Evolutionary conservation across 2,329 filamentous ascomycete species (phyloP), one percentile per base, ranked within the genome.

Genomic region (Paraconiothyrium brasiliense): DNA sequence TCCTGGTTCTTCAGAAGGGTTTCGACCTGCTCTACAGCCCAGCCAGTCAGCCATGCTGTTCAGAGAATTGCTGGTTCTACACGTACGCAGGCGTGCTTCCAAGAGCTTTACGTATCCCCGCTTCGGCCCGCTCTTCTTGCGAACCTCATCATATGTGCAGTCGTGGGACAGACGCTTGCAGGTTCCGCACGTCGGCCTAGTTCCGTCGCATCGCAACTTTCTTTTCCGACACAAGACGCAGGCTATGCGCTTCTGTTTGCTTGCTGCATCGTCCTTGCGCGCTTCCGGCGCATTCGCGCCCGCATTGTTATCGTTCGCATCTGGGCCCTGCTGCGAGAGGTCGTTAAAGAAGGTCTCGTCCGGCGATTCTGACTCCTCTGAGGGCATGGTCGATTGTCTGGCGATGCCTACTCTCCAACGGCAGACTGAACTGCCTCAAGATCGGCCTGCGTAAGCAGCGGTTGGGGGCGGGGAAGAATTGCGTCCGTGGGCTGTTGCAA

Each of bases 51-150:
- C 62, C 50, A 49, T 35, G 52, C 48, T 32, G 24, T 54, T 22
- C 13, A 30, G 34, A 48, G 32, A 32, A 44, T 27, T n/a, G 34
- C 22, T 9, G 44, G 60, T 47, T 58, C 48, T 56, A 54, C 13
- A 82, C 91, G 82, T 85, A 97, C 93, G 94, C 74, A 99, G 82
- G 77, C 95, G 88, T 77, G 96, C 94, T 80, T 98, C 95, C 69
- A 98, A 81, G 62, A 93, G 90, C 83, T 97, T 97, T 64, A 97
- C 94, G 76, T 97, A 97, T 71, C 94, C 94, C 76, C 94, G 87
- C 83, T 97, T 97, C 2, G 94, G 94, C 2, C 94, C 94, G 77
- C 93, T 97, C 87, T 97, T 97, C 81, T 93, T 92, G 76, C 94
- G 88, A 71, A 94, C 90, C 81, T 97, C 93, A 75, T 97, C 93